Evolutionary conservation across 371 early-diverging fungal genomes (phyloP).

Genomic region (Dichotomocladium elegans): DNA sequence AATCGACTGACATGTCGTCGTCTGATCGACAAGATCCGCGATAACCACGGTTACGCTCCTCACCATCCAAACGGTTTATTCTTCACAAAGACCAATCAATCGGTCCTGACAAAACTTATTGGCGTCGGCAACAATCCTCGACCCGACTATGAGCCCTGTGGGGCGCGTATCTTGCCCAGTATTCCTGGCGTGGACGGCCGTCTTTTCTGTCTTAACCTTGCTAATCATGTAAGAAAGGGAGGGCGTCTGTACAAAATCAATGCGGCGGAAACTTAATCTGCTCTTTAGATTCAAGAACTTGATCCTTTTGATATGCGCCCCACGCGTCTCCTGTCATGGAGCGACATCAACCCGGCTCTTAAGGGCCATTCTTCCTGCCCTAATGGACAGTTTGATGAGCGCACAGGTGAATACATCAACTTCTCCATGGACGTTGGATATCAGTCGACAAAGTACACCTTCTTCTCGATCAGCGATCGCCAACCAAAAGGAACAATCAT

Average conservation of each 20-base stretch:
- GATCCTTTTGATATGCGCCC: conserved; percentile 73
- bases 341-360: conserved; percentile 65
- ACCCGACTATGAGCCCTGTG: conserved; percentile 57
- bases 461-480: conserved; percentile 57
- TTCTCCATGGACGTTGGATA: conserved; percentile 69
- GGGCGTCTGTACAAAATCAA: not conserved
- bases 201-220: conserved; percentile 52
- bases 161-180: conserved; percentile 38
- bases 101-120: conserved; percentile 52
- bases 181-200: conserved; percentile 56
- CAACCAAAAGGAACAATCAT: conserved; percentile 62
- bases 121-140: conserved; percentile 44
- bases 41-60: conserved; percentile 64
- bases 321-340: conserved; percentile 56
- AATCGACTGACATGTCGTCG: conserved; percentile 59
- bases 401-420: conserved; percentile 69
- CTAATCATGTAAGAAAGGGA: conserved; percentile 42
- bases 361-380: conserved; percentile 68
- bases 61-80: conserved; percentile 61
- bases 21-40: conserved; percentile 57
- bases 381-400: conserved; percentile 64
- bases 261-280: not conserved
- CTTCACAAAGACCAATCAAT: conserved; percentile 64
- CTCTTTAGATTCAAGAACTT: conserved; percentile 59
- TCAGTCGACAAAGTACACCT: conserved; percentile 58